Percentiles rank a stretch among this genome's conserved stretches.
Conservation (phyloP, 768 basidiomycete genomes). For the Termitomyces sp. region DNA sequence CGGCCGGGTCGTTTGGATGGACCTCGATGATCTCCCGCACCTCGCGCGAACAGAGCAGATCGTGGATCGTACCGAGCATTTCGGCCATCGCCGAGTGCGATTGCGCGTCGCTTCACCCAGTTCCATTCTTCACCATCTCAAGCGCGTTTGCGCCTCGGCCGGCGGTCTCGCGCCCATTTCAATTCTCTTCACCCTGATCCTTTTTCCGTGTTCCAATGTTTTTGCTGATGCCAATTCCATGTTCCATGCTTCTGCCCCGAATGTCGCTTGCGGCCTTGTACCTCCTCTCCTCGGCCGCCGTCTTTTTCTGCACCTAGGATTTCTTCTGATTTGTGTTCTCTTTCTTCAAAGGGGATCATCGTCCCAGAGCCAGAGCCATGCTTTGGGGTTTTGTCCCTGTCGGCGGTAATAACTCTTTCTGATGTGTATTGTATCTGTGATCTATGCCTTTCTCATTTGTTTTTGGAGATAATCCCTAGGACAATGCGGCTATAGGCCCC, state of each 20-base stretch:
- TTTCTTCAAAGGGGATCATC: background rate
- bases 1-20: conserved; percentile 38
- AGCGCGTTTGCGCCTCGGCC: too few relatives aligned
- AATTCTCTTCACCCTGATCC: too few relatives aligned
- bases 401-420: background rate
- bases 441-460: background rate
- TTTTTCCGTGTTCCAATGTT: background rate
- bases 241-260: background rate
- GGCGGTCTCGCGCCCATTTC: background rate
- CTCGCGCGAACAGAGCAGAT: background rate
- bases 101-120: background rate
- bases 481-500: background rate
- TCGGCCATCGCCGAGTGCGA: background rate
- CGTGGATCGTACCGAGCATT: background rate
- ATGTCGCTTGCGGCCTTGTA: background rate
- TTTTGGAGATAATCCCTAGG: background rate
- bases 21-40: conserved; percentile 30
- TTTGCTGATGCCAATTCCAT: background rate
- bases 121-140: background rate
- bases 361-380: background rate
- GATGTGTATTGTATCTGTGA: background rate
- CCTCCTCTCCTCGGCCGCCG: background rate
- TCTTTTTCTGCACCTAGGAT: background rate
- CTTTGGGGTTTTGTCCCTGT: background rate
- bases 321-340: background rate